Conservation (phyloP, 1,139 yeast genomes). For the Pichia sp. region DNA sequence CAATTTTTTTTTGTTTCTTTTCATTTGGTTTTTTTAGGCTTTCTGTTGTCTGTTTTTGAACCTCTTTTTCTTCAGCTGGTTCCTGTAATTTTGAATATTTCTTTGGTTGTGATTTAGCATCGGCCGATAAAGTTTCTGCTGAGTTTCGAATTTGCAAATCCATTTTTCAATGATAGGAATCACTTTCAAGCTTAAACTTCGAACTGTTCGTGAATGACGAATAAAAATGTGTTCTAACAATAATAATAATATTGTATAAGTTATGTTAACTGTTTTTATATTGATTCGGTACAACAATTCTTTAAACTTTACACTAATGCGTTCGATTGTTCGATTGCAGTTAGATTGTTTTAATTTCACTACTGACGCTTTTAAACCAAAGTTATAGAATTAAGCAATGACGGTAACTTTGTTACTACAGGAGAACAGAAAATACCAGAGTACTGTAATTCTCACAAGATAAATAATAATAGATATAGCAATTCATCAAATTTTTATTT, state of each 20-base stretch:
- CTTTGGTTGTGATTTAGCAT: neutral
- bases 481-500: too few species aligned
- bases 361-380: too few species aligned
- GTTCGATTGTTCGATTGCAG: too few species aligned
- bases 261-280: neutral
- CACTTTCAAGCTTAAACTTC: conserved; percentile 6
- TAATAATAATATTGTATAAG: neutral
- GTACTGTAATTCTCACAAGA: too few species aligned
- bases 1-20: too few species aligned
- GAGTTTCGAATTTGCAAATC: conserved; percentile 8
- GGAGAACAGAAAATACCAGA: too few species aligned
- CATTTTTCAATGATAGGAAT: conserved; percentile 7
- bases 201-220: conserved; percentile 9
- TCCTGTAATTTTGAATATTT: neutral
- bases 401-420: too few species aligned
- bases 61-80: neutral
- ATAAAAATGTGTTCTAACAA: conserved; percentile 6
- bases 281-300: neutral
- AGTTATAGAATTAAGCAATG: too few species aligned
- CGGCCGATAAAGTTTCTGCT: conserved; percentile 1
- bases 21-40: too few species aligned
- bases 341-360: too few species aligned
- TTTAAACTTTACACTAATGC: neutral
- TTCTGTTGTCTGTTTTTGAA: neutral
- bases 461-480: too few species aligned